phyloP scores from a whole-genome alignment of 75 land plant species.

The Selaginella moellendorffii region DNA sequence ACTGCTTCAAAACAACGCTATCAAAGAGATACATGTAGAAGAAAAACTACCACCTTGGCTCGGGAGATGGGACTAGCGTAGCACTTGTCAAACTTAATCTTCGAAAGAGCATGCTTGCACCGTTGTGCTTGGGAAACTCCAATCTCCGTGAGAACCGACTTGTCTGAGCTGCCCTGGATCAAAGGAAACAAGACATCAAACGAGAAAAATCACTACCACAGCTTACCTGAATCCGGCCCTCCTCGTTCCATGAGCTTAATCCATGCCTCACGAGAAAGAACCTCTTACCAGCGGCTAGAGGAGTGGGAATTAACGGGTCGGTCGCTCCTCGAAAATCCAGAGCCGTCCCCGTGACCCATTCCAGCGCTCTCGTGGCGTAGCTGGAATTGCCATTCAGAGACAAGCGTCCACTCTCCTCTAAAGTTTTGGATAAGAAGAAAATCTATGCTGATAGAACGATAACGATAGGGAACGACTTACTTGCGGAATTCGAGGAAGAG shows the following conservation, averaged over 20 bases:
- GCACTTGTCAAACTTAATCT: slow-evolving; percentile 48
- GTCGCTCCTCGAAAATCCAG: slow-evolving; percentile 59
- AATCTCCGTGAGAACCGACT: slow-evolving; percentile 43
- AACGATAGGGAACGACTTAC: no score
- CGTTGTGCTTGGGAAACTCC: slow-evolving; percentile 47
- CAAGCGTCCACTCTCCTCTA: no score
- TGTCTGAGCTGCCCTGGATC: slow-evolving; percentile 59
- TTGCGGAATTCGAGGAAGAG: no score
- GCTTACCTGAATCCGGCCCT: slow-evolving; percentile 52
- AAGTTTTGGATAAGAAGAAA: no score
- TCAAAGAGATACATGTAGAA: no score
- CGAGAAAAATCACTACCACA: not conserved
- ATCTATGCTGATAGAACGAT: no score
- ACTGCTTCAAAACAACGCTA: slow-evolving; percentile 33
- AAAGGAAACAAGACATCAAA: not conserved
- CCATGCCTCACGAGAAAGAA: slow-evolving; percentile 69
- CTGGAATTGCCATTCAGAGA: no score
- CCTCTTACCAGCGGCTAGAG: slow-evolving; percentile 35
- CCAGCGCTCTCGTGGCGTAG: not conserved
- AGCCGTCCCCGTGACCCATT: slow-evolving; percentile 42
- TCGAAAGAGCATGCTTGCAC: slow-evolving; percentile 35
- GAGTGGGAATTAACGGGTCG: slow-evolving; percentile 29
- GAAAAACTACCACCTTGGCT: slow-evolving; percentile 43
- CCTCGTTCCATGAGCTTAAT: slow-evolving; percentile 71
- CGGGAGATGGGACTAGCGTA: slow-evolving; percentile 73